Evolutionary conservation across 2,329 filamentous ascomycete genomes (phyloP), one percentile per base, ranked within the genome.

Genomic region (Domatiomyces catenatus): DNA sequence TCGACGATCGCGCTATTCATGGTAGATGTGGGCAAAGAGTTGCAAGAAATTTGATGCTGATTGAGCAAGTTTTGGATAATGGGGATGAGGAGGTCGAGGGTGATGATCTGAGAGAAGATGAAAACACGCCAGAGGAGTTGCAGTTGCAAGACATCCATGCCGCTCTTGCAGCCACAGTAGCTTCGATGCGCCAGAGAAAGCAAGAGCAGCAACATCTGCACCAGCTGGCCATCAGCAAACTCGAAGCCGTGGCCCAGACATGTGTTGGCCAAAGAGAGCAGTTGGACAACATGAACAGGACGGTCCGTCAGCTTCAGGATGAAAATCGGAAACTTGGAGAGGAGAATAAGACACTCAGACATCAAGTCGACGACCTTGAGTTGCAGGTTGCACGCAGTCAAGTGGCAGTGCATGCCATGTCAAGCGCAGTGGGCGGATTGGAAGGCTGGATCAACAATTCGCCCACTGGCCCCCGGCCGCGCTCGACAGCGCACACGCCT

Each of bases 361-460:
- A 39, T 36, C 53, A 55, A 22, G 36, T 56, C 17, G 28, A 49
- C 12, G 46, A 51, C 5, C 48, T 50, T 12, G 50, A 51, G 39
- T 43, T 44, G 4, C 55, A 60, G 42, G 53, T 51, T 3, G 50
- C 45, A 10, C 53, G 52, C 24, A 58, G 53, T 44, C 52, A 60
- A 26, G 49, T 55, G 12, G 58, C 58, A 20, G 53, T 60, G 26
- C 47, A 59, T 42, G 59, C 59, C 39, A 61, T 61, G 59, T 59
- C 56, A 20, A 59, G 56, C 46, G 58, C 59, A 18, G 59, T 61
- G 12, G 51, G 52, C 10, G 59, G 59, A 18, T 43, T 61, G 17
- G 58, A 61, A 51, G 59, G 59, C 47, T 61, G 58, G 57, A 56
- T 61, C 48, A 56, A 60, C 44, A 55, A 45, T 52, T 51, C 58